These are phyloP conservation scores for Trametes meyenii DNA, from an alignment of 768 basidiomycete genomes.

Conservation along the genomic window DNA sequence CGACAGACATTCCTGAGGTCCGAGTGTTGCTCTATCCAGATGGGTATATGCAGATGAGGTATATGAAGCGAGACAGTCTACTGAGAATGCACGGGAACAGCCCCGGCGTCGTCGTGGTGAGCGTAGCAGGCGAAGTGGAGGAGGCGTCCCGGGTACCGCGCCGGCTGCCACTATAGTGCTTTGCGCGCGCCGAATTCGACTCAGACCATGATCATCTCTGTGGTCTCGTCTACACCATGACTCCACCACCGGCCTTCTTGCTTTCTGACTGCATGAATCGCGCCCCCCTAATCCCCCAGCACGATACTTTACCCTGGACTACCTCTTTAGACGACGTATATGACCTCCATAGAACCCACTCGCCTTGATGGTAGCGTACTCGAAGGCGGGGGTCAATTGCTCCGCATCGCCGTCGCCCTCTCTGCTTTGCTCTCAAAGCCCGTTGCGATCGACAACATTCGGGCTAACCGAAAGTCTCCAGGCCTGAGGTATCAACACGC, in stretches of 20 bases:
- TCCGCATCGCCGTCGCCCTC: slow-evolving; percentile 68
- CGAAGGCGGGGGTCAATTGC: slow-evolving; percentile 70
- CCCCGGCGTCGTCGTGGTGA: slow-evolving; percentile 1
- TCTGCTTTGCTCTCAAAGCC: slow-evolving; percentile 67
- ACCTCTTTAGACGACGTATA: too few species aligned
- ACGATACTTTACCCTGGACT: neutral
- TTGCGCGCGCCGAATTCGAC: too few species aligned
- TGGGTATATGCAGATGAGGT: slow-evolving; percentile 23
- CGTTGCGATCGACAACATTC: slow-evolving; percentile 61
- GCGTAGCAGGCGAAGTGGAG: neutral
- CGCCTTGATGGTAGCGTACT: slow-evolving; percentile 47
- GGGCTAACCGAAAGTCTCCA: slow-evolving; percentile 57
- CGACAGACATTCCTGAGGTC: slow-evolving; percentile 29
- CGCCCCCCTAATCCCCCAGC: too few species aligned
- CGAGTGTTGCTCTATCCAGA: slow-evolving; percentile 14
- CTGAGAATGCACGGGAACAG: neutral
- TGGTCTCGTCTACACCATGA: too few species aligned
- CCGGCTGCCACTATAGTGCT: neutral
- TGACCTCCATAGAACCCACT: neutral
- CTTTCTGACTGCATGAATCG: too few species aligned
- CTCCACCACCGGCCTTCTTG: too few species aligned
- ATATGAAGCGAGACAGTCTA: slow-evolving; percentile 7
- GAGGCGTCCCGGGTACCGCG: neutral
- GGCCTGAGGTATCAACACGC: slow-evolving; percentile 77
- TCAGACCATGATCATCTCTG: too few species aligned